Percentiles rank a stretch among this genome's conserved stretches.
These are phyloP conservation scores for Aspergillus indologenus DNA, from an alignment of 495 filamentous ascomycete genomes.

Conservation along the genomic window DNA sequence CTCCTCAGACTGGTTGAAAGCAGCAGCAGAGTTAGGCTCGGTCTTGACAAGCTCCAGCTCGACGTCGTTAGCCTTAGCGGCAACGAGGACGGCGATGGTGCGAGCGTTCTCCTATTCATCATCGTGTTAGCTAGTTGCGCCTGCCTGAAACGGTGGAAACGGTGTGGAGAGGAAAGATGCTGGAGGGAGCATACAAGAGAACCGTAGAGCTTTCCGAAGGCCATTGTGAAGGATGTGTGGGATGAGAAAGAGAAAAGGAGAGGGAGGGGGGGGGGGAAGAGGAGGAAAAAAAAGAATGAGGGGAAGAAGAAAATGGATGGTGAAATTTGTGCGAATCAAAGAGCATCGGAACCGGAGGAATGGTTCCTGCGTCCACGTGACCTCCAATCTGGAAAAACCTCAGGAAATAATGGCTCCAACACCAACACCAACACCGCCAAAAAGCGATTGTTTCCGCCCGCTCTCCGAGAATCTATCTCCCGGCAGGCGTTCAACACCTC, in stretches of 20 bases:
- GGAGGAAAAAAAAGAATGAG: conserved; percentile 31
- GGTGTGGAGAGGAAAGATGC: conserved; percentile 8
- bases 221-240: conserved; percentile 58
- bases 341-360: conserved; percentile 35
- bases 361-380: conserved; percentile 30
- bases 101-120: conserved; percentile 78
- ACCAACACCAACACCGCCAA: conserved; percentile 12
- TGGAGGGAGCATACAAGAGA: conserved; percentile 61
- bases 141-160: too few relatives aligned
- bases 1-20: conserved; percentile 53
- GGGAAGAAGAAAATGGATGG: conserved; percentile 27
- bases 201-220: conserved; percentile 96
- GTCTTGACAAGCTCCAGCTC: conserved; percentile 80
- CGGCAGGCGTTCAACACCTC: too few relatives aligned
- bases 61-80: conserved; percentile 93
- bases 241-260: conserved; percentile 26
- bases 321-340: conserved; percentile 35
- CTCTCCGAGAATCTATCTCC: too few relatives aligned
- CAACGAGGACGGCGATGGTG: conserved; percentile 79
- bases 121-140: conserved; percentile 19
- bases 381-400: conserved; percentile 24
- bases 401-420: conserved; percentile 16
- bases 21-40: conserved; percentile 40
- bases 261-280: conserved; percentile 31
- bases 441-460: neutral